Evolutionary conservation across 2,329 filamentous ascomycete species (phyloP), one percentile per base, ranked within the genome.

Genomic region (Phialocephala subalpina): DNA sequence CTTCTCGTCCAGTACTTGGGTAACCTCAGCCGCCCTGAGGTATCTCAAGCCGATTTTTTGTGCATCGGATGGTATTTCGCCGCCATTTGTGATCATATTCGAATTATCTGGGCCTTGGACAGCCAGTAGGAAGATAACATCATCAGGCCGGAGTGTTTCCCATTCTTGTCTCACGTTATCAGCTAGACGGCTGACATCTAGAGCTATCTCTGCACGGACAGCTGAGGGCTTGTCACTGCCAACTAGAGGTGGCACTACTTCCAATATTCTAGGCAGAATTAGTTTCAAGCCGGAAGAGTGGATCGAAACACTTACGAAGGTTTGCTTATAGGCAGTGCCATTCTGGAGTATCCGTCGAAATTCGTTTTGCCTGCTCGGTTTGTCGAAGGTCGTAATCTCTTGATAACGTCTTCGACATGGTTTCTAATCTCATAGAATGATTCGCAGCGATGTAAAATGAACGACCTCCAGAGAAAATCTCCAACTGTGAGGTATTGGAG

Each of bases 381-480:
- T 25, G 81, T 76, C 70, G 90, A 87, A 1, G 95, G 94, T 70
- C 91, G 88, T 66, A 99, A 81, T 55, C 93, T 89, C 74, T 92
- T 92, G 59, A 98, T 77, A 7, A 91, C 89, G 57, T 92, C 87
- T 76, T 97, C 93, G 64, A 99, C 89, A 76, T 99, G 93, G 74
- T 94, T 95, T 55, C 94, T 89, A 66, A 99, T 95, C 67, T 93
- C 92, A 77, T 97, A 98, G 77, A 98, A 97, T 0, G 95, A 87
- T 78, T 99, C 96, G 65, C 90, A 92, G 47, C 95, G 89, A 77
- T 97, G 96, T 9, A 99, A 82, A 16, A 97, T 85, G 74, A 98
- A 90, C 0, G 95, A 94, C 68, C 97, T 88, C 94, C 94, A 99
- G n/a, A 99, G 81, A 73, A 99, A 99, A 78, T 99, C 96, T 2